These are phyloP conservation scores for Aspergillus sojae DNA, from an alignment of 2,329 filamentous ascomycete species.

Conservation along the genomic window DNA sequence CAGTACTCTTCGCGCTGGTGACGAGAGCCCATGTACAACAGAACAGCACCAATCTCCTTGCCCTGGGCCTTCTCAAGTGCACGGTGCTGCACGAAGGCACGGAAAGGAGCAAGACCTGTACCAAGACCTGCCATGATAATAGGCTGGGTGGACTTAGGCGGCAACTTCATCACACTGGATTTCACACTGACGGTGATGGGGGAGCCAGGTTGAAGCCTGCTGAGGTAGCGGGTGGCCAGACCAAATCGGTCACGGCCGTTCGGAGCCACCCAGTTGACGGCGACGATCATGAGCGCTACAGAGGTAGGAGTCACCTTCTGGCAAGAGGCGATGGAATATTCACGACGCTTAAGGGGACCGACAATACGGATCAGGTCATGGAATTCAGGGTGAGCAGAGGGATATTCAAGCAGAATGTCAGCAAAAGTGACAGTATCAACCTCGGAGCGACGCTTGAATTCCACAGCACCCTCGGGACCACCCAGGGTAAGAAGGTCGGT, in stretches of 20 bases:
- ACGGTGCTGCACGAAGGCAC: constrained; percentile 96
- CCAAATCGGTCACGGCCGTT: constrained; percentile 86
- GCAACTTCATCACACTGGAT: constrained; percentile 99
- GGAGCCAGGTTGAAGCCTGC: constrained; percentile 71
- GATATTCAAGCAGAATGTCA: constrained; percentile 86
- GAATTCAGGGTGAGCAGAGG: constrained; percentile 84
- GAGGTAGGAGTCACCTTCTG: constrained; percentile 88
- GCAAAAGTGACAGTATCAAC: constrained; percentile 90
- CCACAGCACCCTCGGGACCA: constrained; percentile 75
- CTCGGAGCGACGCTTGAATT: constrained; percentile 90
- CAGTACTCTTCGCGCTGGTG: constrained; percentile 98
- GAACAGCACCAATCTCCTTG: constrained; percentile 88
- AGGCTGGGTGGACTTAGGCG: constrained; percentile 79
- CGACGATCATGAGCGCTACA: constrained; percentile 96
- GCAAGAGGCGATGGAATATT: constrained; percentile 98
- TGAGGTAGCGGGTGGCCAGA: constrained; percentile 89
- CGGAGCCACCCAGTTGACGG: constrained; percentile 91
- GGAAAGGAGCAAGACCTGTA: constrained; percentile 97
- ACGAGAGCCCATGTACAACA: constrained; percentile 94
- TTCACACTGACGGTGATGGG: constrained; percentile 92
- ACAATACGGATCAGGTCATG: constrained; percentile 87
- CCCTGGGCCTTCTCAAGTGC: constrained; percentile 98
- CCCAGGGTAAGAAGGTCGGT: constrained; percentile 76
- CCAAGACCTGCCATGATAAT: constrained; percentile 99
- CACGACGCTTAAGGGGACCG: constrained; percentile 87